These are phyloP conservation scores for Rhodotorula toruloides DNA, from an alignment of 768 basidiomycete genomes.

Conservation along the genomic window DNA sequence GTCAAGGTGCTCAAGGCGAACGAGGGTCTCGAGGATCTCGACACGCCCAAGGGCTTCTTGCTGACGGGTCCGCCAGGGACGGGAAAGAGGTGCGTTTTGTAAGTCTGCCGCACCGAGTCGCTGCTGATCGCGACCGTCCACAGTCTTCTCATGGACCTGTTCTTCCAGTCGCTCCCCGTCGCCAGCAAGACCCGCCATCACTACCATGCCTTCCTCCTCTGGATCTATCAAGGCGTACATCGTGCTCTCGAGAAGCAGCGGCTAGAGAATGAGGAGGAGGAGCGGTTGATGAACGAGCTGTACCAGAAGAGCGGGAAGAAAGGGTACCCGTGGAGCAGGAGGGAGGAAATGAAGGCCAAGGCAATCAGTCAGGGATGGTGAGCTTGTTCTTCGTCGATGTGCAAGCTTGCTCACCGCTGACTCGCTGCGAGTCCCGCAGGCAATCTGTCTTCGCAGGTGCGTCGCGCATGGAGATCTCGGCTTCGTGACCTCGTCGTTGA, in stretches of 20 bases:
- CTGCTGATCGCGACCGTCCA: constrained; percentile 41
- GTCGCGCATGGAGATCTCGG: neutral
- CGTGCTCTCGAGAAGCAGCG: constrained; percentile 42
- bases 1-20: constrained; percentile 53
- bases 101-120: constrained; percentile 54
- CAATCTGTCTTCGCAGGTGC: constrained; percentile 40
- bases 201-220: constrained; percentile 58
- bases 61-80: constrained; percentile 27
- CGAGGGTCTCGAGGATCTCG: constrained; percentile 55
- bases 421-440: constrained; percentile 13
- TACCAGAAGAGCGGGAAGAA: constrained; percentile 10
- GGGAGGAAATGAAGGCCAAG: constrained; percentile 42
- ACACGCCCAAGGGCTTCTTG: constrained; percentile 54
- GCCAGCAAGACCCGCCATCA: constrained; percentile 57
- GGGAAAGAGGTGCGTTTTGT: constrained; percentile 42
- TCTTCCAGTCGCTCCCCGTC: constrained; percentile 56
- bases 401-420: constrained; percentile 38
- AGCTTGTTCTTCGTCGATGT: neutral
- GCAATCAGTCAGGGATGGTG: constrained; percentile 47
- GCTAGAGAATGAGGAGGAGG: constrained; percentile 40
- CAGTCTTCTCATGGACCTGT: constrained; percentile 57
- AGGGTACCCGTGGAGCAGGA: constrained; percentile 41
- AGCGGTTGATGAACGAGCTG: constrained; percentile 35
- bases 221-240: constrained; percentile 50
- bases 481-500: too few species aligned